Percentiles rank a stretch among this genome's conserved stretches.
Evolutionary conservation across 2,329 filamentous ascomycete genomes (phyloP).

Genomic region (Venturia carpophila): DNA sequence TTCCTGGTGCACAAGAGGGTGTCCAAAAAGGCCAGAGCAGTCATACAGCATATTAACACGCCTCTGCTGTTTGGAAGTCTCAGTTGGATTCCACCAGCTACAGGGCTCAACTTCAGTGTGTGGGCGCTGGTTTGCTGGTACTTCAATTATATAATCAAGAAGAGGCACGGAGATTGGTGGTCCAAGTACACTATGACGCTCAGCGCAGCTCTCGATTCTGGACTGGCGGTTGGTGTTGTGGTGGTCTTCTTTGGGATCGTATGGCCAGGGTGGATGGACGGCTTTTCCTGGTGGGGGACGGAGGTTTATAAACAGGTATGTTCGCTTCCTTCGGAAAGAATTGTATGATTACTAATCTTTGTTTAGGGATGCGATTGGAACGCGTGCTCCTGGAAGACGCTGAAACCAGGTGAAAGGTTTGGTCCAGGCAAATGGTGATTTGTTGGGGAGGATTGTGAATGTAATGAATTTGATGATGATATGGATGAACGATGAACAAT

Average conservation of each 20-base stretch:
- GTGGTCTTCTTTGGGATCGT: constrained; percentile 80
- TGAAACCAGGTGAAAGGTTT: constrained; percentile 8
- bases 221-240: constrained; percentile 72
- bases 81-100: constrained; percentile 78
- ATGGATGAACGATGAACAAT: constrained; percentile 1
- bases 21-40: constrained; percentile 44
- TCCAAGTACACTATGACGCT: constrained; percentile 87
- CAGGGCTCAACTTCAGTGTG: constrained; percentile 76
- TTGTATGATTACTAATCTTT: constrained; percentile 11
- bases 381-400: constrained; percentile 59
- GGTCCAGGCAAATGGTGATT: constrained; percentile 14
- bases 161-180: constrained; percentile 70
- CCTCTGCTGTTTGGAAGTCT: constrained; percentile 77
- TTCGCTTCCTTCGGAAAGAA: constrained; percentile 12
- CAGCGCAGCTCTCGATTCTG: constrained; percentile 73
- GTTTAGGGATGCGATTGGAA: constrained; percentile 69
- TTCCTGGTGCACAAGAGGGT: constrained; percentile 54
- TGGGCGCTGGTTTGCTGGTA: constrained; percentile 80
- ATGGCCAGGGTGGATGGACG: constrained; percentile 67
- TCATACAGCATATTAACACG: constrained; percentile 70
- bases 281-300: constrained; percentile 82
- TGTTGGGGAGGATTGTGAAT: neutral
- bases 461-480: neutral
- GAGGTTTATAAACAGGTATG: constrained; percentile 65
- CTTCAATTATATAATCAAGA: constrained; percentile 71